Conservation (phyloP, 805 yeast species). For the Yarrowia sp. region DNA sequence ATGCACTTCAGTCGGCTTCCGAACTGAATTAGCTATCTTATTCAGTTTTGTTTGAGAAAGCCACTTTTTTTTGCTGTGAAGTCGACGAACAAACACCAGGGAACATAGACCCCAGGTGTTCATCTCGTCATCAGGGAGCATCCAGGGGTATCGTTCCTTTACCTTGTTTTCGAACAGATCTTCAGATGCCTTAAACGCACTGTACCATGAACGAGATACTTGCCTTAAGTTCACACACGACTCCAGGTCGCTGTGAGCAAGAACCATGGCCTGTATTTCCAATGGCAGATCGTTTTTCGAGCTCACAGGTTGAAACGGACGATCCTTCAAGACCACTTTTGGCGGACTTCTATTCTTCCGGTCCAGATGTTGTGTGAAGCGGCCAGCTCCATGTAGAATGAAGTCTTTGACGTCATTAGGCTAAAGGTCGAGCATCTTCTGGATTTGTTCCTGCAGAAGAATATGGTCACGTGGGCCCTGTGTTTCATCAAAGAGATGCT, state of each 20-base stretch:
- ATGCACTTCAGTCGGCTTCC: neutral
- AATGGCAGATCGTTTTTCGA: neutral
- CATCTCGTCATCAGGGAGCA: neutral
- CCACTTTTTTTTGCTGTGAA: neutral
- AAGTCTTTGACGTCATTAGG: neutral
- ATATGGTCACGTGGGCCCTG: neutral
- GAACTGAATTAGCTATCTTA: neutral
- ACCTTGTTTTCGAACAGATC: neutral
- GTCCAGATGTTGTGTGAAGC: neutral
- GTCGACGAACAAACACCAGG: neutral
- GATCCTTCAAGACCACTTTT: neutral
- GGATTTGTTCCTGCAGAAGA: neutral
- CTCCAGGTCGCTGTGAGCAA: neutral
- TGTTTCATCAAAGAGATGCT: neutral
- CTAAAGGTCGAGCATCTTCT: neutral
- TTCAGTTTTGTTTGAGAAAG: neutral
- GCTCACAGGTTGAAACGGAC: neutral
- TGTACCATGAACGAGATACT: neutral
- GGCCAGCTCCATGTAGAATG: neutral
- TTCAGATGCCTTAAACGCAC: neutral
- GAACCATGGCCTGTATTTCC: neutral
- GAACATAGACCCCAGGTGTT: neutral
- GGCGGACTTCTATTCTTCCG: neutral
- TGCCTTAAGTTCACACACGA: neutral
- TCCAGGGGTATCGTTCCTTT: neutral